Evolutionary conservation across 2,329 filamentous ascomycete species (phyloP).

Genomic region (Ophiostoma novo-ulmi): DNA sequence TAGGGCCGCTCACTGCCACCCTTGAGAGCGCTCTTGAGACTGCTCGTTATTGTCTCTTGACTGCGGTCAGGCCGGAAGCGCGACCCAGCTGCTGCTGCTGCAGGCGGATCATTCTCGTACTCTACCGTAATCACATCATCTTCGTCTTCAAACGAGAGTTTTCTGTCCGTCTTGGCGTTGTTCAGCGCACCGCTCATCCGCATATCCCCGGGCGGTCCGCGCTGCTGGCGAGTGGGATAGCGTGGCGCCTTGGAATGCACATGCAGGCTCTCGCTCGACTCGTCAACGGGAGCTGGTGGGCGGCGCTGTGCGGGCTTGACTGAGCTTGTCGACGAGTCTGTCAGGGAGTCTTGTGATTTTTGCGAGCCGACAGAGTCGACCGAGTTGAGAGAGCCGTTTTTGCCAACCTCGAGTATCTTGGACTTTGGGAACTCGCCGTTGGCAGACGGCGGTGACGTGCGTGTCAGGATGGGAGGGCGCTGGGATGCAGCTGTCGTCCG

Average conservation of each 20-base stretch:
- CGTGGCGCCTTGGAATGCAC: constrained; percentile 18
- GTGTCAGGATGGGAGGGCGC: constrained; percentile 17
- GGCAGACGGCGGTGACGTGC: constrained; percentile 18
- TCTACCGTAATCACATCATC: constrained; percentile 11
- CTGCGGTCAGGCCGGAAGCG: background rate
- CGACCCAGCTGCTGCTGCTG: background rate
- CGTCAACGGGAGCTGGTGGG: background rate
- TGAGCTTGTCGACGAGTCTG: background rate
- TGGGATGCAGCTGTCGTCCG: constrained; percentile 8
- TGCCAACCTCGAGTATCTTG: background rate
- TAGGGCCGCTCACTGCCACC: background rate
- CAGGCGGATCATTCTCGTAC: background rate
- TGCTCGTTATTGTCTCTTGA: background rate
- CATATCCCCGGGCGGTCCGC: background rate
- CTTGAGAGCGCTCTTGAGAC: background rate
- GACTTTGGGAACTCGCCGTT: constrained; percentile 10
- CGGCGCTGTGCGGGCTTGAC: background rate
- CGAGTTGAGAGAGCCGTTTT: background rate
- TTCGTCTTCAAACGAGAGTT: background rate
- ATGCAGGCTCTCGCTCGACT: constrained; percentile 18
- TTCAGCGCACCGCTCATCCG: constrained; percentile 15
- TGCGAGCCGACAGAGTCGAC: constrained; percentile 1
- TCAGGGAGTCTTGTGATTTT: background rate
- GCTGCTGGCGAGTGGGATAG: background rate
- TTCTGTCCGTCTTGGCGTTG: background rate